phyloP scores from a whole-genome alignment of 2,329 filamentous ascomycete genomes.

The Botryotinia globosa region DNA sequence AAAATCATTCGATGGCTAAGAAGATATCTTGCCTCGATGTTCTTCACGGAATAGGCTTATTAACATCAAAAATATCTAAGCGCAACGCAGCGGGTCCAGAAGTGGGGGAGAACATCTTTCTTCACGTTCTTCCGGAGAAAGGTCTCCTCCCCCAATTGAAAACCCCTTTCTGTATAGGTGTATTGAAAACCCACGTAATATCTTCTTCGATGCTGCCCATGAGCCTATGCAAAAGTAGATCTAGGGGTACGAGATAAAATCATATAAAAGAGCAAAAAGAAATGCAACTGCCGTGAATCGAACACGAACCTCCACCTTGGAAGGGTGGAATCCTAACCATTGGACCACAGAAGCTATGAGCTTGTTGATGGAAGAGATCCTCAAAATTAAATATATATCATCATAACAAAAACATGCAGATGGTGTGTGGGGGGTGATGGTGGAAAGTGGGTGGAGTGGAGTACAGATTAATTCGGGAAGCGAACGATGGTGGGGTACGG shows the following conservation, averaged over 20 bases:
- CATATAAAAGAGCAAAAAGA: fast-evolving
- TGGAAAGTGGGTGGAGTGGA: background rate
- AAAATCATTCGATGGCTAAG: background rate
- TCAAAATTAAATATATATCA: background rate
- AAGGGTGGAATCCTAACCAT: conserved; percentile 11
- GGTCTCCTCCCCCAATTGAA: too few species aligned
- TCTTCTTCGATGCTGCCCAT: background rate
- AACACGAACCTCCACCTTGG: conserved; percentile 11
- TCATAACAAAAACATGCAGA: fast-evolving
- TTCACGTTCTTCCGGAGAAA: background rate
- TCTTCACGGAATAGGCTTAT: background rate
- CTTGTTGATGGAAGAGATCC: fast-evolving
- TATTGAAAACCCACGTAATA: too few species aligned
- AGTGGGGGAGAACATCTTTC: background rate
- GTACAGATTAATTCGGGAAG: background rate
- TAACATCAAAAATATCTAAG: background rate
- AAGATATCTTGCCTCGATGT: background rate
- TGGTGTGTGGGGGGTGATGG: background rate
- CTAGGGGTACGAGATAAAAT: fast-evolving
- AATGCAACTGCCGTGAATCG: background rate
- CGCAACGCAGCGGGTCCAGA: background rate
- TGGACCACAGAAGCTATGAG: conserved; percentile 7
- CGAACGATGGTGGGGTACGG: background rate
- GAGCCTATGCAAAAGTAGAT: fast-evolving
- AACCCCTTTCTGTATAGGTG: too few species aligned